phyloP scores from a whole-genome alignment of 2,329 filamentous ascomycete species.

The Reticulascus tulasneorum region DNA sequence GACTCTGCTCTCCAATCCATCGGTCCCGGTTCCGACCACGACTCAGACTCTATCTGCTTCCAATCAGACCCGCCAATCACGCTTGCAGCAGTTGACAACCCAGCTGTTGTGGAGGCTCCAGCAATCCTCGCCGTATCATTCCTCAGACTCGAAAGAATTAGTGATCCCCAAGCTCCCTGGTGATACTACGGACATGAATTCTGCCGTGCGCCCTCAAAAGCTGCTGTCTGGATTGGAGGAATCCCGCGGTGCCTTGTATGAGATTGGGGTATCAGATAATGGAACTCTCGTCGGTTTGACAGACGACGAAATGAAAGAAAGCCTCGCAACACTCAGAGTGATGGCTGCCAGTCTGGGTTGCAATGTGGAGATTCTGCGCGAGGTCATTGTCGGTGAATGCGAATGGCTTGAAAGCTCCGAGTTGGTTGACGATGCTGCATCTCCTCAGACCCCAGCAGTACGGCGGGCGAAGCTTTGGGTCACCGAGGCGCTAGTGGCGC shows the following conservation, averaged over 20 bases:
- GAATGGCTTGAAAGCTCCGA: conserved; percentile 58
- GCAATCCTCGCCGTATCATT: conserved; percentile 89
- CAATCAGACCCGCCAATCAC: conserved; percentile 71
- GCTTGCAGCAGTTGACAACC: conserved; percentile 87
- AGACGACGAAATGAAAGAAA: conserved; percentile 89
- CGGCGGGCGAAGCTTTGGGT: conserved; percentile 67
- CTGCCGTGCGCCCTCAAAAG: conserved; percentile 47
- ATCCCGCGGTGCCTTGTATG: conserved; percentile 88
- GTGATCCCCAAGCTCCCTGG: conserved; percentile 74
- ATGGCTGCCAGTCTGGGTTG: conserved; percentile 95
- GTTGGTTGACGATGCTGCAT: conserved; percentile 22
- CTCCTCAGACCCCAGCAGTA: conserved; percentile 18
- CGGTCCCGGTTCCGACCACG: too few relatives aligned
- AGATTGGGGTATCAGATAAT: conserved; percentile 94
- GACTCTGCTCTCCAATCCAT: too few relatives aligned
- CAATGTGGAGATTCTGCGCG: conserved; percentile 73
- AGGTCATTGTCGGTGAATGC: conserved; percentile 80
- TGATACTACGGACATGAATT: conserved; percentile 42
- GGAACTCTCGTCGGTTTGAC: conserved; percentile 85
- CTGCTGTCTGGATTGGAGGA: conserved; percentile 81
- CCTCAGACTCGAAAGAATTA: conserved; percentile 70
- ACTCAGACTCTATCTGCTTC: conserved; percentile 35
- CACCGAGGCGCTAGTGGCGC: conserved; percentile 83
- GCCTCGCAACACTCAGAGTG: conserved; percentile 73
- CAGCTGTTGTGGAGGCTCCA: conserved; percentile 93